A percentile compares a stretch with the other conserved stretches of the same genome.
Conservation (phyloP, 768 basidiomycete species). For the Hericium coralloides region DNA sequence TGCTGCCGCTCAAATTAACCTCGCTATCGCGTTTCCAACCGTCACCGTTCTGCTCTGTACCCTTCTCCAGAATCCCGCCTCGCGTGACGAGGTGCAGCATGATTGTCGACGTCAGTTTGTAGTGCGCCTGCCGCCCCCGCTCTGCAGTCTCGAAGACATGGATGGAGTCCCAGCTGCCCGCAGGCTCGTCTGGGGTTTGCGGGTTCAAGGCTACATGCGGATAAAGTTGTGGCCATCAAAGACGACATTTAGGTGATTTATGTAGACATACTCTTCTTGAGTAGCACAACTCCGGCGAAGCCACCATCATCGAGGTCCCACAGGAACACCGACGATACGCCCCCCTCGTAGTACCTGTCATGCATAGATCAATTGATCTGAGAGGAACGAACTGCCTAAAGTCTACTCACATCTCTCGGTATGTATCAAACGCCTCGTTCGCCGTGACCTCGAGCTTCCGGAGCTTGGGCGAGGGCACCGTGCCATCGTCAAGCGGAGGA, state of each 20-base stretch:
- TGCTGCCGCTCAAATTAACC: conserved; percentile 85
- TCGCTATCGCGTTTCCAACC: conserved; percentile 60
- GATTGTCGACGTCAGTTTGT: conserved; percentile 94
- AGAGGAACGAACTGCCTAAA: not conserved
- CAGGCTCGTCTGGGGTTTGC: conserved; percentile 45
- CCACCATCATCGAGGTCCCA: conserved; percentile 97
- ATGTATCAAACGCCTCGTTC: conserved; percentile 96
- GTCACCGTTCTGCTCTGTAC: conserved; percentile 27
- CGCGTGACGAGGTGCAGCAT: conserved; percentile 85
- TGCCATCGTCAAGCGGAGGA: conserved; percentile 83
- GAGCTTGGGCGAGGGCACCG: conserved; percentile 73
- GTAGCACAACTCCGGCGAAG: conserved; percentile 91
- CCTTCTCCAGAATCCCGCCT: conserved; percentile 1
- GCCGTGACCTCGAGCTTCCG: conserved; percentile 88
- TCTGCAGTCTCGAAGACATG: conserved; percentile 96
- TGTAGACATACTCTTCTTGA: conserved; percentile 75
- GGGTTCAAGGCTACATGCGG: conserved; percentile 48
- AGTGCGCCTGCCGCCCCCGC: conserved; percentile 86
- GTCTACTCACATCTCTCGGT: conserved; percentile 76
- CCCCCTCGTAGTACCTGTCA: conserved; percentile 92
- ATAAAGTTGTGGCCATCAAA: not conserved
- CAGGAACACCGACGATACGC: conserved; percentile 91
- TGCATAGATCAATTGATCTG: not conserved
- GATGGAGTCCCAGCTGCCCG: conserved; percentile 95
- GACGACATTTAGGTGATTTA: not conserved